Base-by-base conservation (phyloP, 495 filamentous ascomycete genomes). In the Polyplosphaeria fusca region DNA sequence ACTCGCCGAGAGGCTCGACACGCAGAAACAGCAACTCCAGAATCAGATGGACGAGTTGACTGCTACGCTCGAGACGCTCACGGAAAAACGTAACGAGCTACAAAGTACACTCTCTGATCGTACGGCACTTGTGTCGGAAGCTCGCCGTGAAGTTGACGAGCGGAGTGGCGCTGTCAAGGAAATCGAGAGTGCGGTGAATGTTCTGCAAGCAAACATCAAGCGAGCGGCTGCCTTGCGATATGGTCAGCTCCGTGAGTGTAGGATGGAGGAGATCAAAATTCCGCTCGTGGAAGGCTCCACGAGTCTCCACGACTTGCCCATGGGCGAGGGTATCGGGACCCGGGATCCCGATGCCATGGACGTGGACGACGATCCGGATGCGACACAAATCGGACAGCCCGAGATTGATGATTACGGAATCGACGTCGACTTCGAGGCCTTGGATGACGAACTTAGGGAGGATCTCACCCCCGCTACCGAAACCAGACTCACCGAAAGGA, bases 321-420 rank as follows among this genome's bases (percentile, higher is more conserved):
- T 94, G 63, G 87, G 94, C 64, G 89, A 96, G 38, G 20, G 32
- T 9, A 68, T 86, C 13, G 76, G 82, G 48, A 84, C 90, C 60
- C 82, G 82, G 19, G 69, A 71, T 18, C 79, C 84, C 61, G 89
- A 95, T 61, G 87, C 87, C 1, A 95, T 96, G 90, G 91, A 95
- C 61, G 75, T 95, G 18, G 81, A 83, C 38, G 63, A 65, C 13
- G 65, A 68, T 42, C 48, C 41, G 5, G 65, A 66, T 44, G 52
- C 46, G 4, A 71, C 68, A 40, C 68, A 68, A 23, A 58, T 68
- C 44, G 52, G 70, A 13, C 73, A 73, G 47, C 73, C 78, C 22
- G 75, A 77, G 2, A 80, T 86, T 14, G 83, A 92, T 63, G 89
- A 96, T 69, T 93, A 95, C 67, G 94, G 94, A 47, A 95, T 99